Percentiles rank a stretch among this genome's conserved stretches.
Conservation (phyloP, 2,329 filamentous ascomycete species). For the Paraphaeosphaeria sporulosa region DNA sequence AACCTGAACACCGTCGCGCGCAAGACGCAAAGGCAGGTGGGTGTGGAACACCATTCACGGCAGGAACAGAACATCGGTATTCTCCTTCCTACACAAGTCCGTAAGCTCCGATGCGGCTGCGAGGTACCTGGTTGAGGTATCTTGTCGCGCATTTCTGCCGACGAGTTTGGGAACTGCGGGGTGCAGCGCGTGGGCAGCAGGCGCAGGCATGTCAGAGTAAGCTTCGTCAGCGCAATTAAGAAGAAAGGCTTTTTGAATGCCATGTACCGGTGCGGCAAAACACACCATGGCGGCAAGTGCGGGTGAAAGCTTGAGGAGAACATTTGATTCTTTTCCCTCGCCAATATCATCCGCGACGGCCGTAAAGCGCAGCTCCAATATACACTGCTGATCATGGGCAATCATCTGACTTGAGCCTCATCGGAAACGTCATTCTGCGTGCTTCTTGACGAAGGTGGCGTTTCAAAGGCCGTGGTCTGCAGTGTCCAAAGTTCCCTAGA, state of each 20-base stretch:
- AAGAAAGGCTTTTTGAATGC: not conserved
- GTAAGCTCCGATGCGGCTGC: not conserved
- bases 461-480: conserved; percentile 15
- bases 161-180: conserved; percentile 26
- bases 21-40: not conserved
- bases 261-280: not conserved
- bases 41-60: not conserved
- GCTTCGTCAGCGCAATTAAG: conserved; percentile 37
- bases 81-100: conserved; percentile 6
- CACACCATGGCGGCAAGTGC: not conserved
- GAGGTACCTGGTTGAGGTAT: conserved; percentile 1
- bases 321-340: not conserved
- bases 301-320: not conserved
- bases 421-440: conserved; percentile 21
- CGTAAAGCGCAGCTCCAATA: not conserved
- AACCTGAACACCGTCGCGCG: not conserved
- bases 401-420: conserved; percentile 4
- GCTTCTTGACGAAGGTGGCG: conserved; percentile 13
- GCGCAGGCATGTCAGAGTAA: conserved; percentile 17
- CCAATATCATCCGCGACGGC: not conserved
- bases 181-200: conserved; percentile 32
- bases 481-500: conserved; percentile 30
- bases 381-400: not conserved
- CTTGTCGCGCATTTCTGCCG: conserved; percentile 14
- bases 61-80: not conserved